phyloP scores from a whole-genome alignment of 768 basidiomycete genomes.

The Termitomyces eurrhizus region DNA sequence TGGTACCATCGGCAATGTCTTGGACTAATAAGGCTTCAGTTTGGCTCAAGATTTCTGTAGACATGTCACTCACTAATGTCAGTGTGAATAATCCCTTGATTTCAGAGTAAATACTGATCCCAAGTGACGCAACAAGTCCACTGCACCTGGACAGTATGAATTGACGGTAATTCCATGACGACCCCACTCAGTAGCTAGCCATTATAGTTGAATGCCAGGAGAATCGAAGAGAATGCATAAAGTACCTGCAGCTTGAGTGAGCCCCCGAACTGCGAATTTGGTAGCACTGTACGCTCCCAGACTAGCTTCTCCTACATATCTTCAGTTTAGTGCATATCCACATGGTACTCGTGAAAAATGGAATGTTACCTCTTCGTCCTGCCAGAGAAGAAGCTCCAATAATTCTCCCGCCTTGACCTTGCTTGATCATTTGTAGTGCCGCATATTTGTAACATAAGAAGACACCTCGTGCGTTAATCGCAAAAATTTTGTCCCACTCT shows the following conservation, averaged over 20 bases:
- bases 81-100: constrained; percentile 15
- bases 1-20: constrained; percentile 2
- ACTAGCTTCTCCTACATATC: constrained; percentile 5
- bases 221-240: not conserved
- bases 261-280: constrained; percentile 30
- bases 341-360: not conserved
- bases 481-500: constrained; percentile 25
- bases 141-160: constrained; percentile 23
- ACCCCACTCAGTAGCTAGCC: constrained; percentile 9
- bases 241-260: not conserved
- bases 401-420: not conserved
- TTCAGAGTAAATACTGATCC: not conserved
- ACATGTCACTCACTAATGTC: constrained; percentile 11
- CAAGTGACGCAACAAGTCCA: not conserved
- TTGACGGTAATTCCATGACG: constrained; percentile 27
- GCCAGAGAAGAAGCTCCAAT: constrained; percentile 30
- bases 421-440: constrained; percentile 1
- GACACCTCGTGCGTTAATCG: constrained; percentile 25
- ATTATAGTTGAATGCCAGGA: not conserved
- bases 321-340: not conserved
- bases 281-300: constrained; percentile 28
- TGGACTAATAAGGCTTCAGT: constrained; percentile 1
- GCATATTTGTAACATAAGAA: constrained; percentile 2
- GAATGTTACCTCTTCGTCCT: constrained; percentile 26
- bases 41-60: not conserved